Percentiles rank a stretch among this genome's conserved stretches.
Conservation (phyloP, 805 yeast species). For the Wickerhamomyces chambardii region DNA sequence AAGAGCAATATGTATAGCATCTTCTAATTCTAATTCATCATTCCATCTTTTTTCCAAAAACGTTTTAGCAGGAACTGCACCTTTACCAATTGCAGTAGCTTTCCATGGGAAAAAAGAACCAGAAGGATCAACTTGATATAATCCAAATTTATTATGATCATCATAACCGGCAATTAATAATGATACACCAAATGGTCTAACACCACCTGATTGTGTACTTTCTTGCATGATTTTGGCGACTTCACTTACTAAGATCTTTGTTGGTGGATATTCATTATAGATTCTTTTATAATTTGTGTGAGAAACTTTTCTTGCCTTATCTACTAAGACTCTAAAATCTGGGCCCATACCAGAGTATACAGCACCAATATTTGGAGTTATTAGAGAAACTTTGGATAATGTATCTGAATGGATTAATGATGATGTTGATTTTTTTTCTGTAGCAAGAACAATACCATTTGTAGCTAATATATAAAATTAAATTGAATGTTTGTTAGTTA, state of each 20-base stretch:
- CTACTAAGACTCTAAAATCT: slow-evolving; percentile 90
- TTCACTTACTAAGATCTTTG: slow-evolving; percentile 86
- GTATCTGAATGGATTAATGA: slow-evolving; percentile 68
- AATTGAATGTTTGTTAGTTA: too few species aligned
- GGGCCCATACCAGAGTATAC: slow-evolving; percentile 99
- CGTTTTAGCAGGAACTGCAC: slow-evolving; percentile 93
- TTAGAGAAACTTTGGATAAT: slow-evolving; percentile 65
- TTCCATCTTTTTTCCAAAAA: slow-evolving; percentile 98
- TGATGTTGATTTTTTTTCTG: slow-evolving; percentile 86
- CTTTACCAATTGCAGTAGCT: slow-evolving; percentile 98
- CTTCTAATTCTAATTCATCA: slow-evolving; percentile 93
- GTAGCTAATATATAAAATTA: slow-evolving; percentile 42
- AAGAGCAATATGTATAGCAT: slow-evolving; percentile 94
- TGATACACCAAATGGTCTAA: slow-evolving; percentile 97
- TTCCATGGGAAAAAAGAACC: slow-evolving; percentile 99
- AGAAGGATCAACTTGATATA: slow-evolving; percentile 96
- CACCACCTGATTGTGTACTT: slow-evolving; percentile 98
- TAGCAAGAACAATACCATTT: slow-evolving; percentile 93
- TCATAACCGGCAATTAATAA: slow-evolving; percentile 92
- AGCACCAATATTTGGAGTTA: slow-evolving; percentile 95
- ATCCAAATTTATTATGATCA: slow-evolving; percentile 59
- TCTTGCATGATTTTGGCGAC: slow-evolving; percentile 97
- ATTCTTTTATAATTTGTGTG: slow-evolving; percentile 89
- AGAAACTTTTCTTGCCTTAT: slow-evolving; percentile 87
- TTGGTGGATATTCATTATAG: slow-evolving; percentile 96